Conservation (phyloP, 1,284 basidiomycete species). For the Grifola frondosa region DNA sequence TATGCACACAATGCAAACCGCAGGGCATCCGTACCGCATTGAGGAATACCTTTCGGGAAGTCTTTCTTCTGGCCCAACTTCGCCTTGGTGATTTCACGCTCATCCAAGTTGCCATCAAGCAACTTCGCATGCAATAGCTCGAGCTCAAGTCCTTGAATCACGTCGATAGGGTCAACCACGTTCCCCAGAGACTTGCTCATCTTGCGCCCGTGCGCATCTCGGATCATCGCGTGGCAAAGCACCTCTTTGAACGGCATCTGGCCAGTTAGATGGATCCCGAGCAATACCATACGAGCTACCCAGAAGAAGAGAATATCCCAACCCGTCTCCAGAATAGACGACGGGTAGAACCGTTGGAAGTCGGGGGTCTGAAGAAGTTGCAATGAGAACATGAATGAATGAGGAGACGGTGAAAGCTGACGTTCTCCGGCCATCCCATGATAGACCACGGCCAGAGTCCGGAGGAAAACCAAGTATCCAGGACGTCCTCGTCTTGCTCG, state of each 20-base stretch:
- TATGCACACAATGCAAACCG: slow-evolving; percentile 96
- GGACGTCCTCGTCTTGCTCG: slow-evolving; percentile 95
- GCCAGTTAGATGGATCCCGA: slow-evolving; percentile 89
- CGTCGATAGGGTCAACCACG: slow-evolving; percentile 96
- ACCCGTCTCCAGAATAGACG: slow-evolving; percentile 91
- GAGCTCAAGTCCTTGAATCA: slow-evolving; percentile 86
- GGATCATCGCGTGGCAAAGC: slow-evolving; percentile 98
- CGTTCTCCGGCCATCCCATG: slow-evolving; percentile 95
- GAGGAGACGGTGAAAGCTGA: slow-evolving; percentile 28
- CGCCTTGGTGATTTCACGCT: slow-evolving; percentile 91
- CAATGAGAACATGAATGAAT: background rate
- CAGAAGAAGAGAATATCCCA: slow-evolving; percentile 99
- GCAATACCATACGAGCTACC: slow-evolving; percentile 98
- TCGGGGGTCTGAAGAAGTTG: slow-evolving; percentile 43
- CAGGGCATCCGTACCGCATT: slow-evolving; percentile 97
- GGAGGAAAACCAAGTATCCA: slow-evolving; percentile 99
- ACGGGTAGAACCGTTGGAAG: slow-evolving; percentile 82
- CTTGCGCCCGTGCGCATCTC: slow-evolving; percentile 97
- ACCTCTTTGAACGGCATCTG: slow-evolving; percentile 96
- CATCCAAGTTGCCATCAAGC: slow-evolving; percentile 90
- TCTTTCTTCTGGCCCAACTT: slow-evolving; percentile 98
- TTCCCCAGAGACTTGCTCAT: slow-evolving; percentile 99
- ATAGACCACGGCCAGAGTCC: slow-evolving; percentile 98
- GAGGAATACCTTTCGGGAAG: slow-evolving; percentile 98
- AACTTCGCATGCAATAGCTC: slow-evolving; percentile 89